Evolutionary conservation across 2,329 filamentous ascomycete species (phyloP).

Genomic region (Aspergillus quadricinctus): DNA sequence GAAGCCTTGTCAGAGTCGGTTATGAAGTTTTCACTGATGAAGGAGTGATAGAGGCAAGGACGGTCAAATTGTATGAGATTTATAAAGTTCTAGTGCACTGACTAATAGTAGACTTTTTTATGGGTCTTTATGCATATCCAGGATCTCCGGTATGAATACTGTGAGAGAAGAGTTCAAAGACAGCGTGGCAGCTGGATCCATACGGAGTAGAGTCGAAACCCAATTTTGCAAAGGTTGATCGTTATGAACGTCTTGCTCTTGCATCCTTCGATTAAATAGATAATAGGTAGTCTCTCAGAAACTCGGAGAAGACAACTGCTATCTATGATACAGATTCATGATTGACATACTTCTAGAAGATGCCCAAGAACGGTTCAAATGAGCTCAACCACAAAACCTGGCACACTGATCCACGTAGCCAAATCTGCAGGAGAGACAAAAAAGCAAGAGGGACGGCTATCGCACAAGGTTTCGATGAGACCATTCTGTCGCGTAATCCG

Average conservation of each 20-base stretch:
- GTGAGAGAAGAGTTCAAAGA: no score
- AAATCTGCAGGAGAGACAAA: background rate
- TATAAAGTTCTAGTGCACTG: background rate
- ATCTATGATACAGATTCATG: background rate
- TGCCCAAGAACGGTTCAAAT: background rate
- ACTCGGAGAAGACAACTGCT: background rate
- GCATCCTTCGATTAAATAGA: no score
- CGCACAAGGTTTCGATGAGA: constrained; percentile 3
- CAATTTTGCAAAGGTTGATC: background rate
- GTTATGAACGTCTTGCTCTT: no score
- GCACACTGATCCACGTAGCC: background rate
- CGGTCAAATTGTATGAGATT: background rate
- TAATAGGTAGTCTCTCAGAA: background rate
- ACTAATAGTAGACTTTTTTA: background rate
- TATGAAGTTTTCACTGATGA: background rate
- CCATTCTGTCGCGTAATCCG: constrained; percentile 18
- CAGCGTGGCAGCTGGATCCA: no score
- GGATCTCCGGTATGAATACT: background rate
- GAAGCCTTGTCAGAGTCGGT: background rate
- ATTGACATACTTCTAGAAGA: background rate
- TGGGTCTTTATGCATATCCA: background rate
- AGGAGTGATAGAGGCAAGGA: background rate
- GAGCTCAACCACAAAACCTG: background rate
- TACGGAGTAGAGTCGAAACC: background rate
- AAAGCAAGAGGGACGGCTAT: background rate